Evolutionary conservation across 345 rosid genomes (phyloP), one percentile per base, ranked within the genome.

Genomic region (Schrenkiella parvula): DNA sequence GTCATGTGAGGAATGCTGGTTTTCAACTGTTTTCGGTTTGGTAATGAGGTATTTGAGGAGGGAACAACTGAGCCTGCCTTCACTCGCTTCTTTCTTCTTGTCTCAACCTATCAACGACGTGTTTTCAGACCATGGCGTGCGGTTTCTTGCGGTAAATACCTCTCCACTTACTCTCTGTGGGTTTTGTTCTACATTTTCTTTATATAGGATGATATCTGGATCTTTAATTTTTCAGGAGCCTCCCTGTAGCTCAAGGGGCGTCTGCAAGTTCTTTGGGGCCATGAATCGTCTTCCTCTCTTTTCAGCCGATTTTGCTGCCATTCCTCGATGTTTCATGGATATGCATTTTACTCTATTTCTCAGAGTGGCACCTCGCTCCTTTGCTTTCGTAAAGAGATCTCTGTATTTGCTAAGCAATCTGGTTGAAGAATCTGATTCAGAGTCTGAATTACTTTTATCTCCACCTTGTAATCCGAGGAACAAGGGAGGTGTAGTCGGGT

Each of bases 221-320:
- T 37, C 44, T 37, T 8, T 54, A 28, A 21, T 43, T 55, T 60
- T 78, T 71, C 90, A 93, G 97, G 91, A 82, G 29, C 67, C 79
- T 76, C 54, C 83, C 15, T 18, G 71, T 39, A 59, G 48, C 69
- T 65, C 80, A 37, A 81, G 70, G 47, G 95, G 88, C 55, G 48
- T 83, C 63, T 91, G 95, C 93, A 85, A 76, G 84, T 64, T 91
- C 71, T 89, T 80, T 78, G 84, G 67, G 67, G 55, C 43, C 23
- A 28, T 70, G 67, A 68, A 79, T 48, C 47, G 37, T 68, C 60
- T 78, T 14, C 96, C 99, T 0, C 47, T 78, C 72, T 84, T 95
- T 79, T 80, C 83, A 22, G 79, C 84, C 72, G 92, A 89, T 72
- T 95, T 88, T 80, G 46, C 90, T 59, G 91, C 85, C 19, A 38